These are phyloP conservation scores for Tilletia walkeri DNA, from an alignment of 1,284 basidiomycete genomes.

Conservation along the genomic window DNA sequence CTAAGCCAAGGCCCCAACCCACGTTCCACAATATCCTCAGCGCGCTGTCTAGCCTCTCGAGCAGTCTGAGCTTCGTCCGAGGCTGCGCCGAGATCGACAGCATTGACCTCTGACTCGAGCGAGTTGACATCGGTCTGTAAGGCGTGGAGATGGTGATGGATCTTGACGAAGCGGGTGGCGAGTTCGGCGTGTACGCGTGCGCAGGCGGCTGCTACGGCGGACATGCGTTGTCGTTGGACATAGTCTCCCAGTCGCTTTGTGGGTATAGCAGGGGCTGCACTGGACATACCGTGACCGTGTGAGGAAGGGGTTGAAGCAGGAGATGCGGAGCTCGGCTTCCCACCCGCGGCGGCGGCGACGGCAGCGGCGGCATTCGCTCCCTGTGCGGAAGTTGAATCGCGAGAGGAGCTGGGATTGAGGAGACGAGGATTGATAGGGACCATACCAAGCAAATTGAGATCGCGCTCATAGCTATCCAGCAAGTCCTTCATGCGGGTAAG, in stretches of 20 bases:
- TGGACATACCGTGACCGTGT: conserved; percentile 17
- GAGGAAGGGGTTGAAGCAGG: conserved; percentile 15
- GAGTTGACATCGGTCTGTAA: conserved; percentile 2
- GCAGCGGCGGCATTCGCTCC: not conserved
- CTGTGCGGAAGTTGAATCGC: not conserved
- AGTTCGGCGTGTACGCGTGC: conserved; percentile 9
- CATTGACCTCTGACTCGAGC: conserved; percentile 5
- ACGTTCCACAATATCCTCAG: not conserved
- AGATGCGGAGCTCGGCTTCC: conserved; percentile 2
- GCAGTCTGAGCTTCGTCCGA: not conserved
- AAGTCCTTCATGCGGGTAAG: conserved; percentile 44
- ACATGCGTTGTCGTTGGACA: conserved; percentile 42
- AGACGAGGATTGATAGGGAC: conserved; percentile 45
- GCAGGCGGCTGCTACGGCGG: conserved; percentile 42
- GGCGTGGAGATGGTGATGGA: conserved; percentile 11
- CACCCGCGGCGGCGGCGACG: not conserved
- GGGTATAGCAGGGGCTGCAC: conserved; percentile 22
- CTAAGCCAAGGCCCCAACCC: conserved; percentile 3
- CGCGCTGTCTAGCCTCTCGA: conserved; percentile 4
- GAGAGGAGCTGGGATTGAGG: conserved; percentile 16
- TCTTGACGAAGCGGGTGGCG: conserved; percentile 14
- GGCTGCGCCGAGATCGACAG: conserved; percentile 1
- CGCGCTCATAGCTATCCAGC: conserved; percentile 43
- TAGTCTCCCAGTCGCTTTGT: conserved; percentile 41
- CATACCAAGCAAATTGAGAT: conserved; percentile 41